phyloP scores from a whole-genome alignment of 2,329 filamentous ascomycete genomes.

The Penicillium concentricum region DNA sequence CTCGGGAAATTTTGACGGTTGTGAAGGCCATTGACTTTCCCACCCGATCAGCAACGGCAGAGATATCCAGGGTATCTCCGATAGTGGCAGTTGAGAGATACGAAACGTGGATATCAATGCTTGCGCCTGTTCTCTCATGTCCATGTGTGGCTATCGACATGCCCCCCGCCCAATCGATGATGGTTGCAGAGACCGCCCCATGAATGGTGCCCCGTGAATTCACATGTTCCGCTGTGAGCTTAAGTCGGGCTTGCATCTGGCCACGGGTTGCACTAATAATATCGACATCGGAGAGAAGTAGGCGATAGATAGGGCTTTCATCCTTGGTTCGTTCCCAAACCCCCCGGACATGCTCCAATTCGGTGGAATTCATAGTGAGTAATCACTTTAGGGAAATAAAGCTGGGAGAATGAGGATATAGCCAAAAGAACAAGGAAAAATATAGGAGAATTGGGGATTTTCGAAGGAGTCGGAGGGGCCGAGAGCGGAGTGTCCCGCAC shows the following conservation, averaged over 20 bases:
- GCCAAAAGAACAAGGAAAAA: neutral
- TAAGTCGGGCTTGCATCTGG: constrained; percentile 7
- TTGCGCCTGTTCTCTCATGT: constrained; percentile 8
- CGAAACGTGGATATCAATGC: constrained; percentile 6
- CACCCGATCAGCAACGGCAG: constrained; percentile 4
- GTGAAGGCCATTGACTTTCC: constrained; percentile 12
- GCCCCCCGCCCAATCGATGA: constrained; percentile 9
- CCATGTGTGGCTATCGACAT: constrained; percentile 11
- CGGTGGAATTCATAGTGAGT: neutral
- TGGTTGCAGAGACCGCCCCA: constrained; percentile 6
- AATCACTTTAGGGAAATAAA: neutral
- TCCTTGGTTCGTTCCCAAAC: constrained; percentile 9
- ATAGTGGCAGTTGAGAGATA: constrained; percentile 8
- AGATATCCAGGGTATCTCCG: constrained; percentile 4
- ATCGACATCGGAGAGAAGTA: constrained; percentile 6
- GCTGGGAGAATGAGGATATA: neutral
- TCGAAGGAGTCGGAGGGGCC: neutral
- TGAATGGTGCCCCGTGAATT: constrained; percentile 10
- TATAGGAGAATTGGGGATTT: neutral
- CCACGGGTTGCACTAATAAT: constrained; percentile 3
- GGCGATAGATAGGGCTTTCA: constrained; percentile 8
- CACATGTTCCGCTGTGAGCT: constrained; percentile 8
- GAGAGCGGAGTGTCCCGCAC: neutral
- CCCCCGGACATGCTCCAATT: constrained; percentile 8
- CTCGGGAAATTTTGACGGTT: constrained; percentile 2